Evolutionary conservation across 2,329 filamentous ascomycete genomes (phyloP).

Genomic region (Didymella segeticola): DNA sequence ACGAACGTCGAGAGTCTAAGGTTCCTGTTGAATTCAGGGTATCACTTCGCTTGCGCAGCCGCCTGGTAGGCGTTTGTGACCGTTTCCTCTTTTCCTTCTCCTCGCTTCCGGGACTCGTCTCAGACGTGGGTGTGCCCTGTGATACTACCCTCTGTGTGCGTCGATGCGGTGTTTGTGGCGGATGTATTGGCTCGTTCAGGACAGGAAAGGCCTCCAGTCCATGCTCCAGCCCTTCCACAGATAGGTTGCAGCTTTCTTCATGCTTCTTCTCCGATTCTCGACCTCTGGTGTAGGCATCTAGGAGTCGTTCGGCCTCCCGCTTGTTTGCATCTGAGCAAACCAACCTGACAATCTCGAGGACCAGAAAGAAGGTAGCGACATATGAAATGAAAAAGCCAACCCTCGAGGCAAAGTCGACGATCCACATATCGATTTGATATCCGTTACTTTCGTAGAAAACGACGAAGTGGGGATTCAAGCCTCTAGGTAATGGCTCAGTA

Average conservation of each 20-base stretch:
- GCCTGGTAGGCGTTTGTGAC: constrained; percentile 13
- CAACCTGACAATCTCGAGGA: constrained; percentile 30
- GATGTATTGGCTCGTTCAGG: constrained; percentile 1
- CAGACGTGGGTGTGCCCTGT: constrained; percentile 9
- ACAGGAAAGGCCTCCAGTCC: constrained; percentile 6
- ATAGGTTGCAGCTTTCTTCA: not conserved
- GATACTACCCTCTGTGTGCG: constrained; percentile 1
- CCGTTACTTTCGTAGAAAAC: not conserved
- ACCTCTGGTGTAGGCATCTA: constrained; percentile 27
- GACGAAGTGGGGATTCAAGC: not conserved
- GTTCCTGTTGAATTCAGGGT: constrained; percentile 27
- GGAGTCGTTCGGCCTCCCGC: constrained; percentile 31
- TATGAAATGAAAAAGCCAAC: constrained; percentile 35
- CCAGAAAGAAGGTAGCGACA: constrained; percentile 27
- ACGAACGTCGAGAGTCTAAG: constrained; percentile 18
- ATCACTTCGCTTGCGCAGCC: constrained; percentile 31
- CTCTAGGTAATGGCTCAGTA: not conserved
- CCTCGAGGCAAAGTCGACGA: constrained; percentile 12
- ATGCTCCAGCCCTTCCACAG: constrained; percentile 10
- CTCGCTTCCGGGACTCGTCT: constrained; percentile 7
- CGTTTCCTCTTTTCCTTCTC: constrained; percentile 15
- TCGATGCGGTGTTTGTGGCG: constrained; percentile 7
- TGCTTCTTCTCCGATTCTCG: constrained; percentile 9
- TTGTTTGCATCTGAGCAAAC: constrained; percentile 31
- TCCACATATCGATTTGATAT: constrained; percentile 7